Evolutionary conservation across 495 filamentous ascomycete species (phyloP), one percentile per base, ranked within the genome.

Genomic region (Glarea lozoyensis): DNA sequence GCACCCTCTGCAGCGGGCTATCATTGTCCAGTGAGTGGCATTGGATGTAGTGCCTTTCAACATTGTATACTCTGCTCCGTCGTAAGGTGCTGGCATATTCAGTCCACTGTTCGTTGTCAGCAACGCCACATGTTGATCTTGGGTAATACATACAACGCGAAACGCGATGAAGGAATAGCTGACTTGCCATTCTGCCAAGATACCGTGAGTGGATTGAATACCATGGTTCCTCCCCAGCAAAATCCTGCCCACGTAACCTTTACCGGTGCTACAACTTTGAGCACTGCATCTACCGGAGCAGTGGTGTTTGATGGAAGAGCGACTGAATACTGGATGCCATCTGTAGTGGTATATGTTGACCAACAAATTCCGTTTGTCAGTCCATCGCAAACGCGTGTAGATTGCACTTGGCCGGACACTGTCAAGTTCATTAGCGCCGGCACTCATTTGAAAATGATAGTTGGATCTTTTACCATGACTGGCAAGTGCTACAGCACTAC

Each of bases 151-250:
- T 54, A 75, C 70, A 52, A 57, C 29, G 66, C 64, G 46, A 59
- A 71, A 7, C 70, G 59, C 24, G 68, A 69, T 13, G 65, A 64
- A 2, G 65, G 54, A 1, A 67, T 43, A 0, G 60, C 59, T 3
- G 15, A 50, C 12, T 67, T 54, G 0, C 65, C 65, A 46, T 73
- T 66, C 12, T 61, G 53, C 65, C 67, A 75, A 0, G 43, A 64
- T 1, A 75, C 52, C 0, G 64, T 63, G 29, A 75, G 57, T 10
- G 70, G 70, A 46, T 73, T 71, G 27, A 58, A 58, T 10, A 58
- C 48, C 70, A 75, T 75, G 40, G 58, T 65, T 7, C 70, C 70
- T 16, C 64, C 70, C 68, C 66, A 72, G 1, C 63, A 64, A 12
- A 75, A 29, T 4, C 60, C 67, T 0, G 60, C 63, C 70, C 70